Conservation (phyloP, 306 rosid genomes). For the apple (Malus domestica) region DNA sequence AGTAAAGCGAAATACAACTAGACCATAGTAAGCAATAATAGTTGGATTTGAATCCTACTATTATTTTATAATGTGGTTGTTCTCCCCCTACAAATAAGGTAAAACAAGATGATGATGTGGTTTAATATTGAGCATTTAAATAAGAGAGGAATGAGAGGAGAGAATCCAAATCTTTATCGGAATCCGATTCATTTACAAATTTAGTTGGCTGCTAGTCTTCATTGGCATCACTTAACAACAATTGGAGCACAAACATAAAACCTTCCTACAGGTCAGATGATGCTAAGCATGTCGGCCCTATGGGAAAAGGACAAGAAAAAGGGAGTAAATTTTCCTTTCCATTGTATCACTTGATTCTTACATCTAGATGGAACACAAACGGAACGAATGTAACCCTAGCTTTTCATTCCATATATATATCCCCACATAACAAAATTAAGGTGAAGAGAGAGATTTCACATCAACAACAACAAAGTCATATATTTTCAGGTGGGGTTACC, state of each 20-base stretch:
- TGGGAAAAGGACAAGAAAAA: background rate
- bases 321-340: background rate
- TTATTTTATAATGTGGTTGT: too few relatives aligned
- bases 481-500: too few relatives aligned
- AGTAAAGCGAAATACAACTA: too few relatives aligned
- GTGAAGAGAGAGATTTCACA: background rate
- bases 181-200: too few relatives aligned
- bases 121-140: too few relatives aligned
- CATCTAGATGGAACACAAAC: background rate
- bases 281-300: background rate
- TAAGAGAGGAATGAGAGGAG: fast-evolving
- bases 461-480: background rate
- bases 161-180: too few relatives aligned
- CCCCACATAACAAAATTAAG: background rate
- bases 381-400: background rate
- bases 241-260: background rate
- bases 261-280: background rate
- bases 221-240: background rate
- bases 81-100: too few relatives aligned
- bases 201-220: background rate
- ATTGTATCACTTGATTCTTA: background rate
- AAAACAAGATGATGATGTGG: too few relatives aligned
- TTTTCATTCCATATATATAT: background rate
- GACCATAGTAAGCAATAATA: too few relatives aligned
- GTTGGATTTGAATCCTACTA: too few relatives aligned